Conservation (phyloP, 306 rosid genomes). For the Hippophae rhamnoides region DNA sequence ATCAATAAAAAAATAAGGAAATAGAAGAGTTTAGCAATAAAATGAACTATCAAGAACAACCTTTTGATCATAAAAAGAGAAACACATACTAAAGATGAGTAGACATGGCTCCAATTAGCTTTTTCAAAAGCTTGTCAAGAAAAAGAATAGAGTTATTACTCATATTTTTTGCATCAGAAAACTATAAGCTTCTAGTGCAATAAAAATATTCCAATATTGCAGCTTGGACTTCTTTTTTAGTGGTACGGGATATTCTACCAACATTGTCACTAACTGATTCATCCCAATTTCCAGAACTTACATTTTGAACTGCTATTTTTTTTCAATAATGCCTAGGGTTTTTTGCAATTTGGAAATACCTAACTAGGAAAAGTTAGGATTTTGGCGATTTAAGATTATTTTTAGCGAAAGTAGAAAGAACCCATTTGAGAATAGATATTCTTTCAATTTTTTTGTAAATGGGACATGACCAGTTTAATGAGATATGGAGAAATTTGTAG, state of each 20-base stretch:
- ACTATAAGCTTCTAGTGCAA: too few relatives aligned
- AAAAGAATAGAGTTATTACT: too few relatives aligned
- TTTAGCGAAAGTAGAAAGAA: neutral
- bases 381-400: conserved; percentile 6
- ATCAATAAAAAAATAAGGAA: too few relatives aligned
- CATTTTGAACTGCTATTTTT: conserved; percentile 10
- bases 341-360: conserved; percentile 13
- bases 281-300: neutral
- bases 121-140: too few relatives aligned
- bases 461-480: conserved; percentile 34
- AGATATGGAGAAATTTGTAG: neutral
- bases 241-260: conserved; percentile 8
- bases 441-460: conserved; percentile 22
- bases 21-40: too few relatives aligned
- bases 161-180: too few relatives aligned
- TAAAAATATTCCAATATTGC: too few relatives aligned
- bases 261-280: conserved; percentile 6
- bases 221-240: neutral
- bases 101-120: too few relatives aligned
- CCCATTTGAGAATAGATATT: conserved; percentile 7
- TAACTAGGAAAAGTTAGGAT: conserved; percentile 12
- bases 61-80: too few relatives aligned
- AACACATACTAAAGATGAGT: too few relatives aligned
- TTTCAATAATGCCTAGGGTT: conserved; percentile 38
- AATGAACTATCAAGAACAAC: too few relatives aligned